Evolutionary conservation across 176 grass and related monocot species (phyloP).

Genomic region (Luzula sylvatica): DNA sequence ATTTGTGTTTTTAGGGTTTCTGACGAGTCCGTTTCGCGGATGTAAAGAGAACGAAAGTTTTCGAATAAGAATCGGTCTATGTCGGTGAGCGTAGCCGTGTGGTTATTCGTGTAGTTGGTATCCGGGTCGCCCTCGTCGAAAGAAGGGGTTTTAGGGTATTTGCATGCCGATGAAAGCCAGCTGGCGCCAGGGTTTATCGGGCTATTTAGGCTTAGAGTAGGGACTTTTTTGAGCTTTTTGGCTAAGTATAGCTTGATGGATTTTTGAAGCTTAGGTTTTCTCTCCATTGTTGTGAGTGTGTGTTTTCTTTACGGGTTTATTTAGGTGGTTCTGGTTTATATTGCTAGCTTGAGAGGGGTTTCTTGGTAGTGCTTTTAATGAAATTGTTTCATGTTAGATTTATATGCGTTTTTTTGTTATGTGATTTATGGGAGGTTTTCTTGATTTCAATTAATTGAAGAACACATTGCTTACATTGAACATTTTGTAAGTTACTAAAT

Average conservation of each 20-base stretch:
- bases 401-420: background rate
- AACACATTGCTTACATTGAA: background rate
- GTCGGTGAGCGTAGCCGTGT: slow-evolving; percentile 67
- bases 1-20: background rate
- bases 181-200: slow-evolving; percentile 26
- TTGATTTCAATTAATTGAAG: background rate
- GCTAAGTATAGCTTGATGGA: slow-evolving; percentile 47
- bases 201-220: slow-evolving; percentile 28
- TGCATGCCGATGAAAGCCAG: slow-evolving; percentile 54
- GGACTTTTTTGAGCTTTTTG: slow-evolving; percentile 56
- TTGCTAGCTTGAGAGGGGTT: background rate
- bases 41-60: slow-evolving; percentile 71
- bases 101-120: background rate
- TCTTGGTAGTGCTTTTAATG: background rate
- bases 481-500: background rate
- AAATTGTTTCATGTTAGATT: background rate
- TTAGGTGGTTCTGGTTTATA: background rate
- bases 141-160: slow-evolving; percentile 43
- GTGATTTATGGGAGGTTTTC: background rate
- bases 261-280: slow-evolving; percentile 34
- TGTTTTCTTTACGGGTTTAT: background rate
- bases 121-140: slow-evolving; percentile 10
- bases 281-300: slow-evolving; percentile 46
- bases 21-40: slow-evolving; percentile 14
- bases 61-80: slow-evolving; percentile 60